These are phyloP conservation scores for Tolypocladium tropicale DNA, from an alignment of 2,329 filamentous ascomycete genomes.

Conservation along the genomic window DNA sequence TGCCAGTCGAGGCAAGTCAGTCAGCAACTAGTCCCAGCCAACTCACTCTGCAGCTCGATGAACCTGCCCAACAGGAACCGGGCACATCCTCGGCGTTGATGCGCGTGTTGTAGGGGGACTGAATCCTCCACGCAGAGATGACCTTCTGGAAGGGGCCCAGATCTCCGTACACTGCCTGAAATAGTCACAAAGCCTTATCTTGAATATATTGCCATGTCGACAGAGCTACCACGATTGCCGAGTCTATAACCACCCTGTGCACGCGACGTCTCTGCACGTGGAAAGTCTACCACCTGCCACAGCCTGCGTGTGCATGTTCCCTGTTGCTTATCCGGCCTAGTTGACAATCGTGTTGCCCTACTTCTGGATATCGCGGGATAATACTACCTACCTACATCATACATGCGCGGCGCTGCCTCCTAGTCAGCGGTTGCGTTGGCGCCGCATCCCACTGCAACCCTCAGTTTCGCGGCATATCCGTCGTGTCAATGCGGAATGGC, in stretches of 20 bases:
- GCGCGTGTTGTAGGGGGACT: not conserved
- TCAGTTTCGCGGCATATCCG: not conserved
- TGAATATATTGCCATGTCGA: not conserved
- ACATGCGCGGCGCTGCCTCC: not conserved
- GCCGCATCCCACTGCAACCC: not conserved
- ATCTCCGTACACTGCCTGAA: not conserved
- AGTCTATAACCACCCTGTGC: not conserved
- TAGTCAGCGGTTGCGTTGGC: not conserved
- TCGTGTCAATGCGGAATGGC: not conserved
- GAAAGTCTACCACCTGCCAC: not conserved
- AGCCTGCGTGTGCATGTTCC: not conserved
- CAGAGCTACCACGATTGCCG: not conserved
- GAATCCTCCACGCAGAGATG: not conserved
- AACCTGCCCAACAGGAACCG: constrained; percentile 3
- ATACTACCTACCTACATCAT: not conserved
- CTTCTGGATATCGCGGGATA: not conserved
- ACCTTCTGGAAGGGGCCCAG: not conserved
- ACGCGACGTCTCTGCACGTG: not conserved
- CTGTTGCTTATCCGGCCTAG: not conserved
- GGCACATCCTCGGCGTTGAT: not conserved
- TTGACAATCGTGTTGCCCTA: not conserved
- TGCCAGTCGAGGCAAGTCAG: constrained; percentile 8
- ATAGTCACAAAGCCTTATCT: not conserved
- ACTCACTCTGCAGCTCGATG: not conserved
- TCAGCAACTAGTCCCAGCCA: not conserved